A percentile compares a stretch with the other conserved stretches of the same genome.
These are phyloP conservation scores for Populus simonii DNA, from an alignment of 345 rosid genomes.

Conservation along the genomic window DNA sequence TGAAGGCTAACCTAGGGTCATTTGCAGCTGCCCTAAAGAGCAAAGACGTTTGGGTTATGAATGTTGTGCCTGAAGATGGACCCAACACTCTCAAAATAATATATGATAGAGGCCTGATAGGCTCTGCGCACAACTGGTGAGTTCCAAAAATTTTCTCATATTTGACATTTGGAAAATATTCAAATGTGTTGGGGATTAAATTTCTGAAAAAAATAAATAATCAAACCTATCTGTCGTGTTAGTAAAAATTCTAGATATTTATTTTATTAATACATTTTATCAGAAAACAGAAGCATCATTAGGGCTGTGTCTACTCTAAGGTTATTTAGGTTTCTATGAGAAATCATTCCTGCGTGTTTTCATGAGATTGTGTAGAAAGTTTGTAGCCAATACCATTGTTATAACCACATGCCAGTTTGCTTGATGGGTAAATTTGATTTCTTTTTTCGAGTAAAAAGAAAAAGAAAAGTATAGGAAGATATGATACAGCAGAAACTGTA, in stretches of 20 bases:
- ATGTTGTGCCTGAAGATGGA: constrained; percentile 76
- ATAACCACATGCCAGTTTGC: not conserved
- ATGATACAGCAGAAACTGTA: not conserved
- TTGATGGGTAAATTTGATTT: not conserved
- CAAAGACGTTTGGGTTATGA: constrained; percentile 96
- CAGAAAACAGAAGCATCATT: not conserved
- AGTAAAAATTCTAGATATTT: not conserved
- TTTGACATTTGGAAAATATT: not conserved
- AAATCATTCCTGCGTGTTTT: not conserved
- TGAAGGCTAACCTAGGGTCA: constrained; percentile 92
- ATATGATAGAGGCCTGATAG: constrained; percentile 93
- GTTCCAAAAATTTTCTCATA: not conserved
- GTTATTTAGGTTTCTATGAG: not conserved
- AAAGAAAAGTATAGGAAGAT: not conserved
- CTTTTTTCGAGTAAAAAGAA: no score
- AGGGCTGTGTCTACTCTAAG: not conserved
- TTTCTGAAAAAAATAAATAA: not conserved
- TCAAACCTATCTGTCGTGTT: not conserved
- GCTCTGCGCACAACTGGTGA: constrained; percentile 81
- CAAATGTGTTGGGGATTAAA: not conserved
- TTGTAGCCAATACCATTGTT: not conserved
- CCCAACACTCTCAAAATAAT: constrained; percentile 81
- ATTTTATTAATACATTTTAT: not conserved
- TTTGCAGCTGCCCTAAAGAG: constrained; percentile 85
- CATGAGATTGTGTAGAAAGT: not conserved